Base-by-base conservation (phyloP, 345 rosid genomes). In the Anacardium occidentale region DNA sequence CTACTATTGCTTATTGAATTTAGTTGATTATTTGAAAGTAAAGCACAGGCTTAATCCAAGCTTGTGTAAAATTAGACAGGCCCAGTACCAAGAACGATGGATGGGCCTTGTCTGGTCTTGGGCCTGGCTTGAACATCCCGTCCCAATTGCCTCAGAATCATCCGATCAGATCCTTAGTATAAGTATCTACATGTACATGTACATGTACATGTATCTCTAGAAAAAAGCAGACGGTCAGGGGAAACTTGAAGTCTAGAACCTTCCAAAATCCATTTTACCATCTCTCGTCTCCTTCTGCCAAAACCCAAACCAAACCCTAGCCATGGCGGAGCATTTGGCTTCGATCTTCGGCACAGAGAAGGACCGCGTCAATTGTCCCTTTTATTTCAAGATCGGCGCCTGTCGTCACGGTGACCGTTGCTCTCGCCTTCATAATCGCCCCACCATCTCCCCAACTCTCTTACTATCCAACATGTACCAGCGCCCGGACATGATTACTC, bases 251-350 rank as follows among this genome's bases (percentile, higher is more conserved):
- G 32, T 29, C 32, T 66, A 54, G 76, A 72, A 72, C 5, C 69
- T 72, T 66, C 69, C 22, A 59, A 37, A 40, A 18, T 71, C 59
- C 26, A 29, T 8, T 14, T 24, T 65, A 53, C 62, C 25, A 64
- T 12, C 26, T 53, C 44, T 63, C 13, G 50, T 50, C 44, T 10
- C 54, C 54, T 9, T n/a, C 32, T 29, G 3, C 32, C 32, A 3
- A 29, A 29, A 29, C 32, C 32, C 3, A 34, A 58, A 34, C 59
- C 37, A 53, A 70, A 70, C 73, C 65, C 75, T 53, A 63, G 67
- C 76, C 68, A 93, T 94, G 97, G 98, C 96, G 83, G 98, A 93
- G 86, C 98, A 93, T 84, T 83, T 93, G 76, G 98, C 98, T n/a
- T 84, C 87, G 56, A 90, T 88, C 66, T 90, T 86, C 77, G 93